Percentiles rank a stretch among this genome's conserved stretches.
These are phyloP conservation scores for Sphaerosporella brunnea DNA, from an alignment of 495 filamentous ascomycete genomes.

Conservation along the genomic window DNA sequence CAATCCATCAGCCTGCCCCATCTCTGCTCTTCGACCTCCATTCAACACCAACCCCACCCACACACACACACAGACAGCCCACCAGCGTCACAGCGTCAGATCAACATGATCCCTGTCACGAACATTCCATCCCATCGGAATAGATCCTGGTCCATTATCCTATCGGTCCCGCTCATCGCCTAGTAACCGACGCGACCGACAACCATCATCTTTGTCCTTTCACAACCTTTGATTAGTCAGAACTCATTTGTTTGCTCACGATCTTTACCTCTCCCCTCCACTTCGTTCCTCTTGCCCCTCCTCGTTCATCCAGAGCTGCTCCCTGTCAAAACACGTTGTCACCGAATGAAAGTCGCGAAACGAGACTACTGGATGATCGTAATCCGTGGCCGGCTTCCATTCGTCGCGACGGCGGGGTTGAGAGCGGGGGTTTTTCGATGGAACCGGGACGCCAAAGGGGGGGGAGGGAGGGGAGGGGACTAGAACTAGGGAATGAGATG, in stretches of 20 bases:
- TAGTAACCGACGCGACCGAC: constrained; percentile 7
- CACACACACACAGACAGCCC: background rate
- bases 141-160: constrained; percentile 8
- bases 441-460: background rate
- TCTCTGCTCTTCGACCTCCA: background rate
- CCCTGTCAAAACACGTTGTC: constrained; percentile 1
- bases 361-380: constrained; percentile 6
- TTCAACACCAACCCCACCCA: background rate
- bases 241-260: constrained; percentile 4
- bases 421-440: constrained; percentile 6
- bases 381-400: constrained; percentile 9
- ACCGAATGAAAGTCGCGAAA: constrained; percentile 1
- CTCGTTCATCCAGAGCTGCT: constrained; percentile 1
- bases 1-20: background rate
- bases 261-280: background rate
- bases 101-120: background rate
- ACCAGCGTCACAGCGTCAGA: background rate
- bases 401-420: constrained; percentile 5
- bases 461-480: background rate
- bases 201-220: background rate
- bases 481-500: constrained; percentile 10
- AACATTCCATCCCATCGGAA: constrained; percentile 11
- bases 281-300: background rate
- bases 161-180: constrained; percentile 10
- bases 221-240: constrained; percentile 3